Percentiles rank a stretch among this genome's conserved stretches.
These are phyloP conservation scores for Alnus rubra DNA, from an alignment of 306 rosid genomes.

Conservation along the genomic window DNA sequence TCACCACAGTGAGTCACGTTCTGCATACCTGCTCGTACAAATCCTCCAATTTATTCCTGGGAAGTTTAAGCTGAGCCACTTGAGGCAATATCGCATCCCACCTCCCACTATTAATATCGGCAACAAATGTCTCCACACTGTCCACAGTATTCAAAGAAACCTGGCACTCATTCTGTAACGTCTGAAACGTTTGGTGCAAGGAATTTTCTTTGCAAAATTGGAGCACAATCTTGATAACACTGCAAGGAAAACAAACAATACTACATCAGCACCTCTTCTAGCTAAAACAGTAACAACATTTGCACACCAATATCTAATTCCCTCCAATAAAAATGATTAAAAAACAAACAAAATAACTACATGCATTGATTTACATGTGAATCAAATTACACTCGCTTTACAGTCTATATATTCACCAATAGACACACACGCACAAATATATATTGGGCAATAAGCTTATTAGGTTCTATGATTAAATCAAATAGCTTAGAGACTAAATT, in stretches of 20 bases:
- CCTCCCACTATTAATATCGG: slow-evolving; percentile 92
- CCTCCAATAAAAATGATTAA: neutral
- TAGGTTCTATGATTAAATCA: neutral
- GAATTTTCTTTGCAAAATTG: slow-evolving; percentile 98
- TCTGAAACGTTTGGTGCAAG: slow-evolving; percentile 88
- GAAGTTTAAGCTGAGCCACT: slow-evolving; percentile 95
- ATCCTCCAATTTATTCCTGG: slow-evolving; percentile 91
- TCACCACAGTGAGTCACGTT: neutral
- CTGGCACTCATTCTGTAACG: slow-evolving; percentile 91
- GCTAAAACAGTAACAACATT: neutral
- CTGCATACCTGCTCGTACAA: slow-evolving; percentile 87
- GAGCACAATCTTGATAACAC: slow-evolving; percentile 96
- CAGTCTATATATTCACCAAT: too few relatives aligned
- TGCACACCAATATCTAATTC: neutral
- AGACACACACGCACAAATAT: neutral
- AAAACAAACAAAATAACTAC: neutral
- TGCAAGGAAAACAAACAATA: slow-evolving; percentile 31
- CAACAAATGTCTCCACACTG: slow-evolving; percentile 88
- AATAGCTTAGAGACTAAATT: neutral
- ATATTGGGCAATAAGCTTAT: neutral
- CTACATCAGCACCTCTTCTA: neutral
- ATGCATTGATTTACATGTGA: neutral
- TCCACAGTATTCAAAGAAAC: slow-evolving; percentile 96
- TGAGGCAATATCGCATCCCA: slow-evolving; percentile 98
- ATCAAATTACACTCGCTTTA: neutral